phyloP scores from a whole-genome alignment of 495 filamentous ascomycete genomes.

The Penicillium atrosanguineum region DNA sequence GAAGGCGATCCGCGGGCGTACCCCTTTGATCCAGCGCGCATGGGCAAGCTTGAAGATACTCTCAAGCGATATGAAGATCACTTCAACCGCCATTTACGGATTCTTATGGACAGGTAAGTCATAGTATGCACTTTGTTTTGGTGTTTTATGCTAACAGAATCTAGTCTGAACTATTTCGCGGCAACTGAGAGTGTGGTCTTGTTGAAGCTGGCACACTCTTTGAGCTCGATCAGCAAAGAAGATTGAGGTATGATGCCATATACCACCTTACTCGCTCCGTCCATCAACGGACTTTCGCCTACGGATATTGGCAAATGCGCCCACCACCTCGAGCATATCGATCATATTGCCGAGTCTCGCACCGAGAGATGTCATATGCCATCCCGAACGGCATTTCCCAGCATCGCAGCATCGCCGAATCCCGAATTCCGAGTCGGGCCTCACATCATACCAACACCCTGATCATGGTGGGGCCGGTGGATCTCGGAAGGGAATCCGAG shows the following conservation, averaged over 20 bases:
- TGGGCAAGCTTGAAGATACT: conserved; percentile 79
- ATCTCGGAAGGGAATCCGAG: conserved; percentile 2
- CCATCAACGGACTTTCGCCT: not conserved
- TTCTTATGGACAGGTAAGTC: conserved; percentile 74
- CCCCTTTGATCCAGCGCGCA: conserved; percentile 57
- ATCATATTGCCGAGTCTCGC: not conserved
- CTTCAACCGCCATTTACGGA: conserved; percentile 86
- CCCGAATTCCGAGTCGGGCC: not conserved
- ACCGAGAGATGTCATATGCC: not conserved
- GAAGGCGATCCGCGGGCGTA: conserved; percentile 38
- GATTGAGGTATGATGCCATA: conserved; percentile 28
- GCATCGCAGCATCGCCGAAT: not conserved
- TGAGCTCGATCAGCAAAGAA: conserved; percentile 43
- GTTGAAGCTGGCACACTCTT: conserved; percentile 63
- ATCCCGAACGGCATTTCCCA: not conserved
- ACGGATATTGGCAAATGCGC: not conserved
- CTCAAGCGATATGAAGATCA: conserved; percentile 87
- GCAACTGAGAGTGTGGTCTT: conserved; percentile 96
- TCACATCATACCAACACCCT: not conserved
- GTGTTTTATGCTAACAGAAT: conserved; percentile 4
- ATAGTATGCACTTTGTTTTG: not conserved
- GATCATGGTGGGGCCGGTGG: conserved; percentile 6
- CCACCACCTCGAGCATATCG: not conserved
- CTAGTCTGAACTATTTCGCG: conserved; percentile 83
- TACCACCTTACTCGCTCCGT: not conserved